phyloP scores from a whole-genome alignment of 2,329 filamentous ascomycete species.

The Paraphoma sp. region DNA sequence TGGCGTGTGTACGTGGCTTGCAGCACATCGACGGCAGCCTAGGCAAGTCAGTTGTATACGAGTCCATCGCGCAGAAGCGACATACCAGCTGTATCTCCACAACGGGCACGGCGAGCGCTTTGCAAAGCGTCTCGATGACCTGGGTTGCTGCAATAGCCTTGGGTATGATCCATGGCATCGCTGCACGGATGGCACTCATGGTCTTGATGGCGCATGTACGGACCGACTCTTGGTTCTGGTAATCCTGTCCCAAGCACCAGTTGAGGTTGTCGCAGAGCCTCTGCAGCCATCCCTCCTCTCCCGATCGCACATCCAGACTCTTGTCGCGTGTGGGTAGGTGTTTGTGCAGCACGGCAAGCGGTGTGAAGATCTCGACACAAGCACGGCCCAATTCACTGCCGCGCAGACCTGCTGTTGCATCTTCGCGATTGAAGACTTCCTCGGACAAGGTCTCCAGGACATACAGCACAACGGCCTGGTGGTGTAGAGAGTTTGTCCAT shows the following conservation, averaged over 20 bases:
- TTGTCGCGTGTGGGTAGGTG: slow-evolving; percentile 76
- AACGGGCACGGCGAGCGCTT: slow-evolving; percentile 46
- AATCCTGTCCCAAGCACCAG: slow-evolving; percentile 72
- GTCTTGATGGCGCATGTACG: slow-evolving; percentile 76
- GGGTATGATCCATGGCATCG: slow-evolving; percentile 87
- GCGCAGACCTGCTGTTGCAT: slow-evolving; percentile 81
- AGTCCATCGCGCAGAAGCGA: neutral
- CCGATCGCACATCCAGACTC: slow-evolving; percentile 73
- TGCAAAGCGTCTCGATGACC: slow-evolving; percentile 48
- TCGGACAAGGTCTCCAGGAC: slow-evolving; percentile 92
- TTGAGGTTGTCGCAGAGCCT: slow-evolving; percentile 77
- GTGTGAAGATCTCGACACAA: slow-evolving; percentile 93
- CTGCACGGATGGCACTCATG: slow-evolving; percentile 77
- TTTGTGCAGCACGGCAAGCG: slow-evolving; percentile 74
- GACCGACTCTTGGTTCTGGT: slow-evolving; percentile 70
- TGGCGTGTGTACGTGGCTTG: slow-evolving; percentile 79
- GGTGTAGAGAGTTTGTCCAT: slow-evolving; percentile 70
- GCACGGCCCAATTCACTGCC: slow-evolving; percentile 85
- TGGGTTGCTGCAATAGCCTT: slow-evolving; percentile 72
- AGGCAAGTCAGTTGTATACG: slow-evolving; percentile 17
- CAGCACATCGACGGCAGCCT: slow-evolving; percentile 76
- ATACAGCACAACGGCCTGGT: slow-evolving; percentile 87
- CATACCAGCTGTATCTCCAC: slow-evolving; percentile 45
- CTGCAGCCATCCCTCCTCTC: slow-evolving; percentile 84
- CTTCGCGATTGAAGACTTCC: slow-evolving; percentile 91